These are phyloP conservation scores for Lasiosphaeria miniovina DNA, from an alignment of 495 filamentous ascomycete genomes.

Conservation along the genomic window DNA sequence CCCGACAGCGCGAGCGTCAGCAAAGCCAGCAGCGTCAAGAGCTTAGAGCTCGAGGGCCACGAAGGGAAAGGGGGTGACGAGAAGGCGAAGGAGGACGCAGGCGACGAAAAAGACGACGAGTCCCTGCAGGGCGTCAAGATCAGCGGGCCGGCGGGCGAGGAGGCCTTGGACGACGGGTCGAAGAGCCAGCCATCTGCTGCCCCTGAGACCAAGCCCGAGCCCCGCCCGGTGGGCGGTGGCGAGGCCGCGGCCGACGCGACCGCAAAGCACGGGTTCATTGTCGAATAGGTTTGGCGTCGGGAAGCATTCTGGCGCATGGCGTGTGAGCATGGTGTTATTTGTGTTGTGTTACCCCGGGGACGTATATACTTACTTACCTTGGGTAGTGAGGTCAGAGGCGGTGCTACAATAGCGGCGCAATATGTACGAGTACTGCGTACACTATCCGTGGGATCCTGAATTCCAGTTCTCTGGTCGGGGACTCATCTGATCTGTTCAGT, in stretches of 20 bases:
- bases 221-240: background rate
- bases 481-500: too few species aligned
- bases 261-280: constrained; percentile 17
- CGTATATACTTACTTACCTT: too few species aligned
- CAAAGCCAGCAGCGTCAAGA: constrained; percentile 52
- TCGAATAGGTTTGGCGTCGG: constrained; percentile 6
- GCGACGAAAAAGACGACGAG: constrained; percentile 19
- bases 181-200: background rate
- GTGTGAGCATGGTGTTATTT: too few species aligned
- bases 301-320: too few species aligned
- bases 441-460: too few species aligned
- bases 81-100: background rate
- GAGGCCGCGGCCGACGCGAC: constrained; percentile 10
- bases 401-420: too few species aligned
- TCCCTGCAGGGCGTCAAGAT: constrained; percentile 30
- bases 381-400: too few species aligned
- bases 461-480: too few species aligned
- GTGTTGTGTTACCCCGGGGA: too few species aligned
- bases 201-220: background rate
- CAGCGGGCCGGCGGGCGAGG: constrained; percentile 32
- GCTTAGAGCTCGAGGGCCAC: constrained; percentile 16
- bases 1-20: constrained; percentile 62
- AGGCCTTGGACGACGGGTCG: constrained; percentile 20
- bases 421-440: too few species aligned
- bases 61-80: background rate